These are phyloP conservation scores for Ophiosphaerella herpotricha DNA, from an alignment of 2,329 filamentous ascomycete genomes.

Conservation along the genomic window DNA sequence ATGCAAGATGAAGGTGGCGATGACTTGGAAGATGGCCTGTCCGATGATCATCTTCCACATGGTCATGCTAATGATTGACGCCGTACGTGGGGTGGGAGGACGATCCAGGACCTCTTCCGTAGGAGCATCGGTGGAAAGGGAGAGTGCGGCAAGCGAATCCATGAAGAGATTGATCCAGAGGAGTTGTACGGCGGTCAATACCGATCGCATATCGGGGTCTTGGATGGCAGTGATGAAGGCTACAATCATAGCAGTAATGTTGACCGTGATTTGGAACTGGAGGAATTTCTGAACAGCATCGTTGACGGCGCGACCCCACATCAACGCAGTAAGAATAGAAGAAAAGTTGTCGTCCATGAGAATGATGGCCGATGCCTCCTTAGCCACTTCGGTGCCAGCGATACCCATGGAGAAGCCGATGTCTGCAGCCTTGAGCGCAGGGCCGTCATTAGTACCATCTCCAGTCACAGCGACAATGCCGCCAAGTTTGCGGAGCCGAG, in stretches of 20 bases:
- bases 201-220: slow-evolving; percentile 68
- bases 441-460: slow-evolving; percentile 81
- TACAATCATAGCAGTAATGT: slow-evolving; percentile 83
- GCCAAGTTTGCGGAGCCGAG: slow-evolving; percentile 65
- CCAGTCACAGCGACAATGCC: slow-evolving; percentile 83
- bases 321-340: slow-evolving; percentile 81
- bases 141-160: slow-evolving; percentile 86
- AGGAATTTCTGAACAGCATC: slow-evolving; percentile 49
- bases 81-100: slow-evolving; percentile 74
- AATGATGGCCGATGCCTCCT: slow-evolving; percentile 82
- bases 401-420: slow-evolving; percentile 89
- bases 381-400: slow-evolving; percentile 79
- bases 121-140: slow-evolving; percentile 85
- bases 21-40: slow-evolving; percentile 85
- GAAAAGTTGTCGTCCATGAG: slow-evolving; percentile 86
- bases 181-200: slow-evolving; percentile 85
- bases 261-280: slow-evolving; percentile 77
- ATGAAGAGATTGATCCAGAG: slow-evolving; percentile 97
- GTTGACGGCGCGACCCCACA: slow-evolving; percentile 65
- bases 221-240: slow-evolving; percentile 86
- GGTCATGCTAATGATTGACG: slow-evolving; percentile 77
- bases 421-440: slow-evolving; percentile 77
- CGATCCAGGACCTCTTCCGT: slow-evolving; percentile 77
- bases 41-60: slow-evolving; percentile 99
- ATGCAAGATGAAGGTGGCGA: slow-evolving; percentile 77